Evolutionary conservation across 805 yeast species (phyloP), one percentile per base, ranked within the genome.

Genomic region (Tetrapisispora iriomotensis): DNA sequence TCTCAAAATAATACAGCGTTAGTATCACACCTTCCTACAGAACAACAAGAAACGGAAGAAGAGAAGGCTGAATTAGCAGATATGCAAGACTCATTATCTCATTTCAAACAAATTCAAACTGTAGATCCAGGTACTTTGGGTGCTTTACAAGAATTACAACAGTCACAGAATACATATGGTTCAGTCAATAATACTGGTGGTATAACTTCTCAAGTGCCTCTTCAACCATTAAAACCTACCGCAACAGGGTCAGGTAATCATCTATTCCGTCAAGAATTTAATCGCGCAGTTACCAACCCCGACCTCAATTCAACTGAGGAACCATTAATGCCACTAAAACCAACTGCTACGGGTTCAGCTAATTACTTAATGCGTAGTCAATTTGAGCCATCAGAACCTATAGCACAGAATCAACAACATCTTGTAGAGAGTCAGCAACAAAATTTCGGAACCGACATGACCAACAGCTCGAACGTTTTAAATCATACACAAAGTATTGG

Each of bases 21-120:
- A 22, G 56, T 59, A n/a, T 52, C 61, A 4, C 43, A 43, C n/a
- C 44, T 57, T 25, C 62, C 63, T 3, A 50, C 42, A 14, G 59
- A 57, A 32, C 59, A 58, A 33, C 61, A 55, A 30, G 60, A 60
- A 34, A 74, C 72, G 18, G 77, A 73, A 32, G 81, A 79, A 45
- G 94, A 82, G 44, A 79, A 74, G 46, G 82, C 79, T 48, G 82
- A 77, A 33, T 65, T 82, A 24, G 74, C 74, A 44, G 88, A 79
- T 46, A 80, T 82, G 78, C 82, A 77, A 48, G 80, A 82, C 10
- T 80, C 82, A 12, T 73, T 81, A 40, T 77, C 77, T 45, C 79
- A 78, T 53, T 86, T 86, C 61, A 79, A 75, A 37, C 79, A 82
- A 51, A 80, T 86, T 40, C 66, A 62, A 41, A 74, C 78, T 22